Evolutionary conservation across 768 basidiomycete genomes (phyloP), one percentile per base, ranked within the genome.

Genomic region (Russula sp.): DNA sequence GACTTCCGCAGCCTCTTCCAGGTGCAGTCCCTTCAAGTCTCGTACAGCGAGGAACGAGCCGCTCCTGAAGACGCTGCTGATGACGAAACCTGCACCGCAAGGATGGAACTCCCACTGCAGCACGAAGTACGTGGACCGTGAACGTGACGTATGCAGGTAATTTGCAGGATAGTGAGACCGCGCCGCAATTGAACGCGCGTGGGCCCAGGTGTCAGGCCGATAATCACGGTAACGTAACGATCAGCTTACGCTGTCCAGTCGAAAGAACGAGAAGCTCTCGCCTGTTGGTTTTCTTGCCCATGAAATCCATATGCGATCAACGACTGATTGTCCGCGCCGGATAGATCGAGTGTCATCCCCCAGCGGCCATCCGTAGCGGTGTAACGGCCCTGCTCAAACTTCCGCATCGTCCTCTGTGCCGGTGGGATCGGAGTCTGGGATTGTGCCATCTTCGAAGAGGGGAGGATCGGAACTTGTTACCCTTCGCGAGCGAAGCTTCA

Each of bases 241-340:
- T 42, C 40, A 44, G 42, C 40, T 42, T 18, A 16, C 20, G 18
- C 18, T 42, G 30, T 30, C 4, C 34, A 36, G 20, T 44, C 20
- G 6, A 7, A 18, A 24, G 24, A 26, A 22, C 1, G 5, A 26
- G 6, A 4, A 8, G 20, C 8, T 46, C 67, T 49, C 28, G 60
- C 68, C 63, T 61, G 66, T 28, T 69, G 68, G 20, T 69, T 69
- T 34, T 69, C 68, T 57, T 54, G 59, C n/a, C 66, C 68, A 46
- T 69, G 68, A 34, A 54, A 46, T 11, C 52, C 61, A 42, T 59
- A 69, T 3, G 62, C 66, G 40, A 69, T 69, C 26, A 50, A 40
- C 14, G 68, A 64, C 34, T 53, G 49, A 26, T 52, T 55, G 38
- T 69, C 66, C 24, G 38, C 63, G 20, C 66, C 51, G 11, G 66